Evolutionary conservation across 2,329 filamentous ascomycete genomes (phyloP).

Genomic region (Aspergillus bombycis): DNA sequence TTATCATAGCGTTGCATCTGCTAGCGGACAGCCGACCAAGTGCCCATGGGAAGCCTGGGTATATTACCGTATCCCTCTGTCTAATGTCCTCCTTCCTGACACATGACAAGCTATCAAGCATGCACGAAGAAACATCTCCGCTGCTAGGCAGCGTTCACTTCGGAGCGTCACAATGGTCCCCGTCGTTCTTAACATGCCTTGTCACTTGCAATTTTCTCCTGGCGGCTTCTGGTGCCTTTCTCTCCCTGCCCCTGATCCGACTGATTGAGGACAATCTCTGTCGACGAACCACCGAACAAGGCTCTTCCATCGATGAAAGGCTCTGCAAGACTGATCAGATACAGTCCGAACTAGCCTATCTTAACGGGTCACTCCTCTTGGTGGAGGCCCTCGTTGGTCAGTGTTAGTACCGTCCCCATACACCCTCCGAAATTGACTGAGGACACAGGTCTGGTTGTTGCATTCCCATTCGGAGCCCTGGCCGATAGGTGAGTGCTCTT

Average conservation of each 20-base stretch:
- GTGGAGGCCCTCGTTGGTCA: conserved; percentile 10
- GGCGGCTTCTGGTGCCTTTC: neutral
- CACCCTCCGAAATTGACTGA: neutral
- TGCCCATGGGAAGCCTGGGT: neutral
- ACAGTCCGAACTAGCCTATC: conserved; percentile 13
- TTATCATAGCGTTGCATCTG: neutral
- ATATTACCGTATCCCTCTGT: neutral
- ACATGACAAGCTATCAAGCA: neutral
- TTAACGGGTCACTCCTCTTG: conserved; percentile 10
- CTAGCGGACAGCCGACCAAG: neutral
- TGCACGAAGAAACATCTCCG: neutral
- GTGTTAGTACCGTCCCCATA: neutral
- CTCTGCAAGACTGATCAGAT: conserved; percentile 11
- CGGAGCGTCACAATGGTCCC: neutral
- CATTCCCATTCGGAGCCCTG: neutral
- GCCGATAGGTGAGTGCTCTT: neutral
- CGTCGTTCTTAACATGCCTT: neutral
- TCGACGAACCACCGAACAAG: neutral
- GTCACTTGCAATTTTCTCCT: neutral
- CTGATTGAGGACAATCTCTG: neutral
- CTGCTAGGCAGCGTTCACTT: neutral
- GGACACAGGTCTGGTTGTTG: neutral
- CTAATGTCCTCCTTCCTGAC: neutral
- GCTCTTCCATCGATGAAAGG: neutral
- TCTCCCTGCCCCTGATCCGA: neutral